A percentile compares a stretch with the other conserved stretches of the same genome.
Evolutionary conservation across 768 basidiomycete species (phyloP).

Genomic region (Leucosporidium scottii): DNA sequence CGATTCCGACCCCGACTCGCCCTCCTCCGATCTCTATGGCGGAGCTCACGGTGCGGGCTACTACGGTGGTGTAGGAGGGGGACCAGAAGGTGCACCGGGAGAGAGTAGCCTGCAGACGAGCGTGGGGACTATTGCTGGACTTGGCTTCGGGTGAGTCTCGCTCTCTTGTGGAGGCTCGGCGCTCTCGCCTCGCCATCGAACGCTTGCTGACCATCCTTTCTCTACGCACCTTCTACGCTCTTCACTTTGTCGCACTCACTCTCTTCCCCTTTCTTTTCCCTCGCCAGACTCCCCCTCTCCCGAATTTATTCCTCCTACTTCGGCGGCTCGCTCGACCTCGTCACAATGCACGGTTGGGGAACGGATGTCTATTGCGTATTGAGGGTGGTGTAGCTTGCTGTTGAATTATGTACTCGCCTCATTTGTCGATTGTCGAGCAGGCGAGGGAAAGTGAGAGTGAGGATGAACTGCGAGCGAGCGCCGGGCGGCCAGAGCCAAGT

Average conservation of each 20-base stretch:
- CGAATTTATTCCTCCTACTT: conserved; percentile 56
- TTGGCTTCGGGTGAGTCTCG: conserved; percentile 61
- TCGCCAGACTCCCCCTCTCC: conserved; percentile 34
- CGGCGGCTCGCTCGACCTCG: conserved; percentile 73
- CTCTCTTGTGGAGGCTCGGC: conserved; percentile 37
- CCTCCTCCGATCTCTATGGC: conserved; percentile 48
- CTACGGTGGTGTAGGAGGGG: conserved; percentile 50
- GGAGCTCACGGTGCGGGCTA: conserved; percentile 42
- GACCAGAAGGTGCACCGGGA: conserved; percentile 59
- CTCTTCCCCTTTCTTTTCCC: neutral
- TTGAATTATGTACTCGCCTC: no score
- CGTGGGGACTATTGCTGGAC: conserved; percentile 79
- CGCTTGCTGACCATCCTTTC: conserved; percentile 50
- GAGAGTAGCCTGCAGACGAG: conserved; percentile 71
- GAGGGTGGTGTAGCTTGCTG: neutral
- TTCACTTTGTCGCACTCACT: conserved; percentile 27
- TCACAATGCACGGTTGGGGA: conserved; percentile 80
- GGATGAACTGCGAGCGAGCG: conserved; percentile 48
- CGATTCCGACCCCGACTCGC: conserved; percentile 33
- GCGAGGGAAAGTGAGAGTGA: conserved; percentile 44
- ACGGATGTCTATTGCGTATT: conserved; percentile 36
- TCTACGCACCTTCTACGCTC: conserved; percentile 18
- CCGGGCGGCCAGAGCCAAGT: conserved; percentile 3
- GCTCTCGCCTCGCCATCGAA: conserved; percentile 64
- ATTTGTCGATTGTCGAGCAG: conserved; percentile 5